Percentiles rank a stretch among this genome's conserved stretches.
Conservation (phyloP, 352 stramenopile species). For the Phytophthora capsici region DNA sequence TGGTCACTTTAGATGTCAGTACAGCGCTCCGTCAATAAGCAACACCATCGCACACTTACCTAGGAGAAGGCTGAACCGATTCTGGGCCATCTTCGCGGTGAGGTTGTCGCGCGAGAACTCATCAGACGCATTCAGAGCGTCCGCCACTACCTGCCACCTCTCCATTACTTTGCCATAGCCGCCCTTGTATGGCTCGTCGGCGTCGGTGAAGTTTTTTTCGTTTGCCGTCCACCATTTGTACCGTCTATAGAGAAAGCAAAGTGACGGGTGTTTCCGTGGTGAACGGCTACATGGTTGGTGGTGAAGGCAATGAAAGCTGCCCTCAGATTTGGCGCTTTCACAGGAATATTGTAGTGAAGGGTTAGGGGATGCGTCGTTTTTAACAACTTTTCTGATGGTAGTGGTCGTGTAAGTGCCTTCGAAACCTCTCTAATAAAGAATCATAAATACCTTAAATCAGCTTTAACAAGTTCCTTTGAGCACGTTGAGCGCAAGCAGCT, state of each 20-base stretch:
- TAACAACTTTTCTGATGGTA: not conserved
- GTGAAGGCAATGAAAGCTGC: not conserved
- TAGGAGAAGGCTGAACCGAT: slow-evolving; percentile 2
- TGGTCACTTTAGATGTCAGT: too few species aligned
- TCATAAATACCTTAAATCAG: not conserved
- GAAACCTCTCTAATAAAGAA: too few species aligned
- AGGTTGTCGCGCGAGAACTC: slow-evolving; percentile 5
- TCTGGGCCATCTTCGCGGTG: not conserved
- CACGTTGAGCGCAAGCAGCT: too few species aligned
- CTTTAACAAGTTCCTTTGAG: too few species aligned
- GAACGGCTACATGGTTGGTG: too few species aligned
- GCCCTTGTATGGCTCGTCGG: slow-evolving; percentile 4
- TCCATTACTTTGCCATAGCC: slow-evolving; percentile 7
- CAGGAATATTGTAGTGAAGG: not conserved
- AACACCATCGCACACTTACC: too few species aligned
- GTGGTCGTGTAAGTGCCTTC: not conserved
- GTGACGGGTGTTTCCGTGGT: not conserved
- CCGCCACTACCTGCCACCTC: slow-evolving; percentile 2
- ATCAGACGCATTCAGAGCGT: not conserved
- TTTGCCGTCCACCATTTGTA: slow-evolving; percentile 12
- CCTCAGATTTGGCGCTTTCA: not conserved
- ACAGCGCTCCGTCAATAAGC: too few species aligned
- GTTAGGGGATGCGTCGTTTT: slow-evolving; percentile 3
- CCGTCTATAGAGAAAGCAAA: slow-evolving; percentile 8
- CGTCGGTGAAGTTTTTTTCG: slow-evolving; percentile 10